Conservation (phyloP, 345 rosid genomes). For the Ricinus communis region DNA sequence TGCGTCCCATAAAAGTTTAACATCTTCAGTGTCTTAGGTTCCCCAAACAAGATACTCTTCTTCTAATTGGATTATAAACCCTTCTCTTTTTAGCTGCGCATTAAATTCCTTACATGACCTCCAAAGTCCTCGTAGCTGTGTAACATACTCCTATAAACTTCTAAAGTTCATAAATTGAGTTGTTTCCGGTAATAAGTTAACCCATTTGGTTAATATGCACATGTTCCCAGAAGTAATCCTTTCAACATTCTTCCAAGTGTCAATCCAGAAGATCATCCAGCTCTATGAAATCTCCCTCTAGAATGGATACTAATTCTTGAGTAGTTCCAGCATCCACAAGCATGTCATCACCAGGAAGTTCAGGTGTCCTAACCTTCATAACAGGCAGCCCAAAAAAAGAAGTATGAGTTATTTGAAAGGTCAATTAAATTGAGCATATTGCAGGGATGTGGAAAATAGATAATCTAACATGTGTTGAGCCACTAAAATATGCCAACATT, state of each 20-base stretch:
- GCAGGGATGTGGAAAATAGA: background rate
- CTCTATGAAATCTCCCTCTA: constrained; percentile 45
- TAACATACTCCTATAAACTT: background rate
- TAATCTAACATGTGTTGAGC: background rate
- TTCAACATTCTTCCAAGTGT: constrained; percentile 13
- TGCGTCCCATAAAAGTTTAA: background rate
- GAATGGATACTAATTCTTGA: constrained; percentile 22
- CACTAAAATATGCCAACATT: background rate
- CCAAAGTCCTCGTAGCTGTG: constrained; percentile 4
- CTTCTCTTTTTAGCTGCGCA: background rate
- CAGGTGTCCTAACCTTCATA: constrained; percentile 36
- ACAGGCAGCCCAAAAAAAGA: background rate
- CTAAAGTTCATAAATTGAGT: background rate
- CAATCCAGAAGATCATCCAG: constrained; percentile 41
- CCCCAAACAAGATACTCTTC: constrained; percentile 1
- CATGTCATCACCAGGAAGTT: constrained; percentile 15
- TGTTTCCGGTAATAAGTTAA: constrained; percentile 6
- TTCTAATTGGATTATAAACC: background rate
- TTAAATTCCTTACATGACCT: background rate
- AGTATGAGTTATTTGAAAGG: background rate
- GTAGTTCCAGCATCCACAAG: constrained; percentile 15
- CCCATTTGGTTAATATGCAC: constrained; percentile 8
- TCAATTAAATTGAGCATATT: background rate
- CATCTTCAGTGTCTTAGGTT: constrained; percentile 3
- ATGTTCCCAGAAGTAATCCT: constrained; percentile 8